These are phyloP conservation scores for Aspergillus fischeri DNA, from an alignment of 2,329 filamentous ascomycete genomes.

Conservation along the genomic window DNA sequence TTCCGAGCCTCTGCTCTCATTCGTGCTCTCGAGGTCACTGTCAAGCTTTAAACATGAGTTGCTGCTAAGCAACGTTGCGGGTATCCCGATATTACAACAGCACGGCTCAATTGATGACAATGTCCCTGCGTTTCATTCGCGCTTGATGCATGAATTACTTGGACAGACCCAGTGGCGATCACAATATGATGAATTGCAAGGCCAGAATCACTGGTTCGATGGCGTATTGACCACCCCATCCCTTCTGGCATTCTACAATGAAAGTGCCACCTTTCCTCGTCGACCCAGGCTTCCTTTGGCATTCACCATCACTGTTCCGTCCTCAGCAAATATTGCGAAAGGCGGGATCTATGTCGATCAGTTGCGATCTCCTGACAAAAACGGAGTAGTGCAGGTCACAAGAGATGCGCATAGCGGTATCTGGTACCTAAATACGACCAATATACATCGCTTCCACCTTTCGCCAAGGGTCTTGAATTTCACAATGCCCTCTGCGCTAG, in stretches of 20 bases:
- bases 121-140: conserved; percentile 55
- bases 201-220: conserved; percentile 52
- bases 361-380: conserved; percentile 47
- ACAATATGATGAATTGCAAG: conserved; percentile 48
- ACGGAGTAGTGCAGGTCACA: conserved; percentile 47
- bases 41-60: conserved; percentile 54
- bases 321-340: conserved; percentile 51
- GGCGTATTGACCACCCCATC: conserved; percentile 51
- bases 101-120: conserved; percentile 56
- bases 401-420: conserved; percentile 16
- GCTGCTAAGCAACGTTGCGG: conserved; percentile 48
- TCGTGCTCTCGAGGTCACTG: conserved; percentile 47
- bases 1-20: conserved; percentile 48
- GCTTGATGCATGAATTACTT: conserved; percentile 50
- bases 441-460: conserved; percentile 42
- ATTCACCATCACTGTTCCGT: conserved; percentile 49
- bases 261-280: conserved; percentile 15
- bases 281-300: conserved; percentile 20
- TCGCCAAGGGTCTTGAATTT: conserved; percentile 3
- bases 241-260: conserved; percentile 47
- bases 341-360: conserved; percentile 49
- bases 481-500: conserved; percentile 11
- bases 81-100: conserved; percentile 53
- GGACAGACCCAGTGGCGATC: conserved; percentile 40
- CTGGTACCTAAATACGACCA: conserved; percentile 41